Evolutionary conservation across 164 flowering plant genomes (phyloP), one percentile per base, ranked within the genome.

Genomic region (Paratinospora sagittata): DNA sequence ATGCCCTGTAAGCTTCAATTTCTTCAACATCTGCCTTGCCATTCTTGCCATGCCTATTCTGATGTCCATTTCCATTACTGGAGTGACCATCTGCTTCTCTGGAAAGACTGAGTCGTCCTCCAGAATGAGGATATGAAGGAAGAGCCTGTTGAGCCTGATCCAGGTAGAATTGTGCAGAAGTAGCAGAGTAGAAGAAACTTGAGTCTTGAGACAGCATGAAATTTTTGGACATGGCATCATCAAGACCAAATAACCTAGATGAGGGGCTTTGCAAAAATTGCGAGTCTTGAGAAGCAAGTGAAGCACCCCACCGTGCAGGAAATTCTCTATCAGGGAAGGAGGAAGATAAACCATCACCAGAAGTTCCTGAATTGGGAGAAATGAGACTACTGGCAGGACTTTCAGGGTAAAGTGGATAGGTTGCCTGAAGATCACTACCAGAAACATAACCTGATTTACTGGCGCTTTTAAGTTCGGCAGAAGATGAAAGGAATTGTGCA

Each of bases 1-100:
- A 94, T 57, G 97, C 98, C 76, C 98, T 80, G 76, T 92, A 94
- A 69, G 98, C 97, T 83, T 94, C 98, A 63, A 88, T 72, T 78
- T 94, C 98, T 77, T 94, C 98, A 60, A 77, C 88, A 77, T 94
- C 98, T 62, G 89, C 85, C 84, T 87, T 88, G 67, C 81, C 70
- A 67, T 80, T 82, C 75, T 79, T 91, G 66, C 49, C 84, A 72
- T 81, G 87, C 80, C 89, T 76, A 73, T 77, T 88, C 76, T 85
- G 96, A 57, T 88, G 84, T 24, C 85, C 92, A 78, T 80, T 86
- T 70, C 86, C 85, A 73, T 79, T 80, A 75, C 76, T 75, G 8
- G 90, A 80, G 81, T 84, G 80, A 68, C 79, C 85, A 80, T 92
- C 97, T 26, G 91, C 76, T 67, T 94, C 98, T 74, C 83, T 85